phyloP scores from a whole-genome alignment of 1,284 basidiomycete genomes.

The Stygiomarasmius scandens region DNA sequence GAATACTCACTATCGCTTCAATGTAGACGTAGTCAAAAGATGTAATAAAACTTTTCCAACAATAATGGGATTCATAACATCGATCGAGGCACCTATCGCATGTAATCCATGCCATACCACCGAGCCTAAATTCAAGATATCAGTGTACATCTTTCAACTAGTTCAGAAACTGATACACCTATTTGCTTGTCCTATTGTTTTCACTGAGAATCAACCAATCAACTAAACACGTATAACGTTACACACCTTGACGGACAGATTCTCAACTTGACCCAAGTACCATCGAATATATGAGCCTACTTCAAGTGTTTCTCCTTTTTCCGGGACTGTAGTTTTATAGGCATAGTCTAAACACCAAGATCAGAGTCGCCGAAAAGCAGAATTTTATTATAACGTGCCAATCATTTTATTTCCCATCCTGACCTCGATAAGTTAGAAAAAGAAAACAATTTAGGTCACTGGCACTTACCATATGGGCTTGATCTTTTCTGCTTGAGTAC shows the following conservation, averaged over 20 bases:
- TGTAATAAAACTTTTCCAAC: not conserved
- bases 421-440: not conserved
- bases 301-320: conserved; percentile 18
- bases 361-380: not conserved
- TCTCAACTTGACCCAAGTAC: conserved; percentile 12
- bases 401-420: conserved; percentile 2
- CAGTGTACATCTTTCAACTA: not conserved
- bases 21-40: too few species aligned
- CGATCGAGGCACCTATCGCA: not conserved
- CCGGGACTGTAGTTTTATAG: conserved; percentile 14
- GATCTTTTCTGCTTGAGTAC: conserved; percentile 20
- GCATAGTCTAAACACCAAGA: conserved; percentile 16
- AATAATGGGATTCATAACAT: not conserved
- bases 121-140: not conserved
- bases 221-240: too few species aligned
- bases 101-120: not conserved
- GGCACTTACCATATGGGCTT: conserved; percentile 20
- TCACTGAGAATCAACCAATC: not conserved
- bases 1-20: too few species aligned
- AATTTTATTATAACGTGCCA: not conserved
- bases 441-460: not conserved
- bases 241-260: not conserved
- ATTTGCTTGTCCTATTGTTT: not conserved
- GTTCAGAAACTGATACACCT: not conserved
- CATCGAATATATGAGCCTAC: conserved; percentile 16